Percentiles rank a stretch among this genome's conserved stretches.
These are phyloP conservation scores for Schizophyllum amplum DNA, from an alignment of 1,284 basidiomycete species.

Conservation along the genomic window DNA sequence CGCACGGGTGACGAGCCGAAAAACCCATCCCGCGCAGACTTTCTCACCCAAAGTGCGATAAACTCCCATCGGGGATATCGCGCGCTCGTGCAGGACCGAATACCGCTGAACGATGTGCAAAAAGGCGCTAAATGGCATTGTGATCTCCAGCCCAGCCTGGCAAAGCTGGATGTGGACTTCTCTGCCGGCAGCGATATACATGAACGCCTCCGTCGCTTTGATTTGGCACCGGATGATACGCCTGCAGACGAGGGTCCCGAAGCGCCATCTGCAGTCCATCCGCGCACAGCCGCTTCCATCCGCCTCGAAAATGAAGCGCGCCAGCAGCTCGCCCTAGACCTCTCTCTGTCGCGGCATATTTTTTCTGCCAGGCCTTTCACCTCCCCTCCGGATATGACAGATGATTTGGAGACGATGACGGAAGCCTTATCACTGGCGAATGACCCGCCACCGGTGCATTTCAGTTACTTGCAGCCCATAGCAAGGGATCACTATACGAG, in stretches of 20 bases:
- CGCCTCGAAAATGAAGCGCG: slow-evolving; percentile 45
- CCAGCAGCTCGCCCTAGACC: slow-evolving; percentile 55
- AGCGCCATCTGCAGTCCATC: slow-evolving; percentile 18
- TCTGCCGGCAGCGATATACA: slow-evolving; percentile 14
- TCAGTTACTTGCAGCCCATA: slow-evolving; percentile 53
- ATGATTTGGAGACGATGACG: slow-evolving; percentile 42
- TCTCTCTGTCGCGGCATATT: slow-evolving; percentile 48
- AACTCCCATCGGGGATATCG: slow-evolving; percentile 44
- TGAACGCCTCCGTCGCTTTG: slow-evolving; percentile 31
- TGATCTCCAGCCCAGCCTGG: slow-evolving; percentile 37
- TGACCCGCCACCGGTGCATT: slow-evolving; percentile 40
- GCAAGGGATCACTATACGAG: slow-evolving; percentile 13
- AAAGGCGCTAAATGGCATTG: slow-evolving; percentile 41
- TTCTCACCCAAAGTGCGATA: slow-evolving; percentile 43
- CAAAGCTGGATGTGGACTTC: slow-evolving; percentile 31
- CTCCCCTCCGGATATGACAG: slow-evolving; percentile 15
- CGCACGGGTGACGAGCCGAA: slow-evolving; percentile 39
- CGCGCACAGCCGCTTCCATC: slow-evolving; percentile 29
- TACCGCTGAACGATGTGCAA: neutral
- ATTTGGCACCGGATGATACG: slow-evolving; percentile 21
- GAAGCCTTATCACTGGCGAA: slow-evolving; percentile 45
- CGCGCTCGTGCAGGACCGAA: slow-evolving; percentile 31
- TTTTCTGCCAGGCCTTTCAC: slow-evolving; percentile 39
- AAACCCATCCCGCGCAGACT: slow-evolving; percentile 37
- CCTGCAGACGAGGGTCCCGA: neutral